Percentiles rank a stretch among this genome's conserved stretches.
Conservation (phyloP, 108 stramenopile genomes). For the Cylindrotheca closterium region DNA sequence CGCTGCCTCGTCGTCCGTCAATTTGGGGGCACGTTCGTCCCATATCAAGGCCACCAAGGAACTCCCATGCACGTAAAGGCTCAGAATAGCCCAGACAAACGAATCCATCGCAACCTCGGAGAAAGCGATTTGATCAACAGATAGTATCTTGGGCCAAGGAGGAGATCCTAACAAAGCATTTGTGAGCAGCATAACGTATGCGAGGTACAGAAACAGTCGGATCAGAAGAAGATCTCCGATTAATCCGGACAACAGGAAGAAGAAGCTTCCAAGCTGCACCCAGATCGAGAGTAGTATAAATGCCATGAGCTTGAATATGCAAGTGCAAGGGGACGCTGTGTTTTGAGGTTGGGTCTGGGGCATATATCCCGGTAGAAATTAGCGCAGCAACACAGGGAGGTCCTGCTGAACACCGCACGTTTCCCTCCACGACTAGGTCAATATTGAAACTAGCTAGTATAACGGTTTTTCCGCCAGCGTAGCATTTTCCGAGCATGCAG, state of each 20-base stretch:
- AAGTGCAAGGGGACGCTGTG: too few relatives aligned
- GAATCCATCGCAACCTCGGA: slow-evolving; percentile 12
- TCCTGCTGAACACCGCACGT: too few relatives aligned
- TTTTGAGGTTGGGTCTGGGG: too few relatives aligned
- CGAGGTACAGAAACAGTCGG: slow-evolving; percentile 24
- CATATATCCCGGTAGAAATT: too few relatives aligned
- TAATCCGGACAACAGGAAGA: slow-evolving; percentile 23
- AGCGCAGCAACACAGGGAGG: too few relatives aligned
- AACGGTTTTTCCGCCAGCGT: too few relatives aligned
- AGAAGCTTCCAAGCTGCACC: slow-evolving; percentile 20
- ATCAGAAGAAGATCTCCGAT: slow-evolving; percentile 26
- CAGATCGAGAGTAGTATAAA: slow-evolving; percentile 11
- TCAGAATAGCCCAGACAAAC: slow-evolving; percentile 24
- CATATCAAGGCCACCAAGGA: slow-evolving; percentile 7
- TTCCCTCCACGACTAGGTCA: too few relatives aligned
- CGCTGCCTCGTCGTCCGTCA: slow-evolving; percentile 25
- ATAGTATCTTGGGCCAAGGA: slow-evolving; percentile 1
- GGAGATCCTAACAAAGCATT: slow-evolving; percentile 25
- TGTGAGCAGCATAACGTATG: slow-evolving; percentile 22
- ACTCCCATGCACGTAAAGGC: slow-evolving; percentile 27
- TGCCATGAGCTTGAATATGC: too few relatives aligned
- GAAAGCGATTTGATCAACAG: neutral
- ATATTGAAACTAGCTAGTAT: too few relatives aligned
- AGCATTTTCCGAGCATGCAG: too few relatives aligned
- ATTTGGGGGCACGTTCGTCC: slow-evolving; percentile 15